A percentile compares a stretch with the other conserved stretches of the same genome.
These are phyloP conservation scores for Pythium scleroteichum DNA, from an alignment of 352 stramenopile species.

Conservation along the genomic window DNA sequence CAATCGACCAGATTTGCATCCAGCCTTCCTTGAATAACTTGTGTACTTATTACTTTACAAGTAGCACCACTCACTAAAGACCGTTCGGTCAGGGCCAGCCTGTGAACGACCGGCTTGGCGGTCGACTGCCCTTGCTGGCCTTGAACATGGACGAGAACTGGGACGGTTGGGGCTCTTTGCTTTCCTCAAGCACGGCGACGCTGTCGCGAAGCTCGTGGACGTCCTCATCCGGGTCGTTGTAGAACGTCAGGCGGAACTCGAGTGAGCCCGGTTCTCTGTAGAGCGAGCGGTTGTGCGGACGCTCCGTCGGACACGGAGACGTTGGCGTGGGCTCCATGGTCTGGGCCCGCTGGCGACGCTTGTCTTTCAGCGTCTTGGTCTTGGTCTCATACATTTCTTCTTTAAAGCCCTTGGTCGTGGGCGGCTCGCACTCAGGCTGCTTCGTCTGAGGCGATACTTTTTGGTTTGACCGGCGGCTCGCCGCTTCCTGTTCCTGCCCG, in stretches of 20 bases:
- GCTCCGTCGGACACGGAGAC: background rate
- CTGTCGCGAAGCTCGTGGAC: background rate
- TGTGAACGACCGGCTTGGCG: conserved; percentile 12
- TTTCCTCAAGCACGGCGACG: background rate
- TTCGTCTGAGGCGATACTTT: background rate
- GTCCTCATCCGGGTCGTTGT: conserved; percentile 17
- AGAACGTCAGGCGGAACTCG: conserved; percentile 23
- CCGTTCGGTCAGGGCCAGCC: conserved; percentile 3
- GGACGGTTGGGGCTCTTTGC: background rate
- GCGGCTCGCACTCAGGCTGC: conserved; percentile 5
- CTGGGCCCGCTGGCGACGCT: conserved; percentile 17
- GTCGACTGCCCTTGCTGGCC: conserved; percentile 8
- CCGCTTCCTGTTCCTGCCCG: conserved; percentile 5
- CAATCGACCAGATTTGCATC: no score
- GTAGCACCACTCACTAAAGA: no score
- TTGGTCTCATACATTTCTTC: background rate
- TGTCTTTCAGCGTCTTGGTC: conserved; percentile 3
- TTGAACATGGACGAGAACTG: background rate
- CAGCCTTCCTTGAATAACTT: no score
- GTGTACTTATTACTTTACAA: background rate
- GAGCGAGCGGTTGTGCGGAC: conserved; percentile 5
- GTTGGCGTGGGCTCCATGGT: conserved; percentile 13
- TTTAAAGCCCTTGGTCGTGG: background rate
- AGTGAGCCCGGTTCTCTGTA: conserved; percentile 15
- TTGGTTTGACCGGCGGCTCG: background rate